Base-by-base conservation (phyloP, 2,329 filamentous ascomycete species). In the Fusarium liriodendri region DNA sequence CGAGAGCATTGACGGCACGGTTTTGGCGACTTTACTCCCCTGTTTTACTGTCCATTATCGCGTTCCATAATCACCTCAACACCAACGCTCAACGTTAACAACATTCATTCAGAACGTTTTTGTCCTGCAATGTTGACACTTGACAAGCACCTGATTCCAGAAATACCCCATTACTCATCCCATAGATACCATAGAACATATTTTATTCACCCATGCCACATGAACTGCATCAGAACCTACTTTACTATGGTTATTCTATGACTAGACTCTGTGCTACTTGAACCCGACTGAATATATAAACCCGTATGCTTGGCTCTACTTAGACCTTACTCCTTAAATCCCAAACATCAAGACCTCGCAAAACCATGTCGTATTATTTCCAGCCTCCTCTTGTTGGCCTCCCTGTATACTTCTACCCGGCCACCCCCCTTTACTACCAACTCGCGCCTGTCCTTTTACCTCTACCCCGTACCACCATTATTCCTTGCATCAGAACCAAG, bases 401-500 rank as follows among this genome's bases (percentile, higher is more conserved):
- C 32, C n/a, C 52, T 11, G 10, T 27, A 10, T 18, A 60, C 18
- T 13, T 25, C 3, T 58, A 55, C 18, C 22, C 25, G 4, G 9
- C n/a, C 25, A 22, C 25, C 8, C 47, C 37, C 20, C 27, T 62
- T 20, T 62, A 45, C 52, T 57, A 20, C 42, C 67, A 38, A 33
- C 45, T 33, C 13, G 22, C 40, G n/a, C 64, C 58, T 8, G 18
- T 54, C 3, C 7, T 59, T 0, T 2, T 37, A 16, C 35, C 63
- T 16, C 16, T 59, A 3, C 29, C 40, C 6, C 69, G 40, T 1
- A 50, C 38, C 1, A 3, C 52, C 35, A 37, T 64, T 22, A 5
- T 25, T 32, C 35, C 50, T 16, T 54, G 32, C 7, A 71, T 76
- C 57, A 70, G 33, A 22, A 62, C 77, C 54, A 76, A 73, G 5